phyloP scores from a whole-genome alignment of 2,329 filamentous ascomycete species.

The Xylariaceae sp. region DNA sequence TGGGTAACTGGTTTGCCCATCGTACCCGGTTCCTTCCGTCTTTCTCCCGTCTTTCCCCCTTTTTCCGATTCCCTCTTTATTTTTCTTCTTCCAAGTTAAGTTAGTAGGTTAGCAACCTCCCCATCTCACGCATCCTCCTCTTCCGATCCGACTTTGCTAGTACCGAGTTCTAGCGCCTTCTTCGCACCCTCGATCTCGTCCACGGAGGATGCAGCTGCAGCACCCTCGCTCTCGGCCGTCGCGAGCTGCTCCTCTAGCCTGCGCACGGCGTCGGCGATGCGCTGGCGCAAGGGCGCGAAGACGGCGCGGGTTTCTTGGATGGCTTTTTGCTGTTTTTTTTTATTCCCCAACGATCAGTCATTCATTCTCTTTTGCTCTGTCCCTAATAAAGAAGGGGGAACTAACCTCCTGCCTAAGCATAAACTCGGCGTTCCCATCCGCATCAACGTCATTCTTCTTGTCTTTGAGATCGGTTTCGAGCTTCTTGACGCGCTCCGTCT shows the following conservation, averaged over 20 bases:
- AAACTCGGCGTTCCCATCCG: constrained; percentile 70
- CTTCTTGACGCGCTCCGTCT: constrained; percentile 65
- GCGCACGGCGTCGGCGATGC: constrained; percentile 65
- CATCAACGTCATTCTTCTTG: constrained; percentile 4
- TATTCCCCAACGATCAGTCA: not conserved
- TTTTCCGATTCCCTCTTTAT: too few relatives aligned
- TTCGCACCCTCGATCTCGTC: constrained; percentile 53
- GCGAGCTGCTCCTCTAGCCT: constrained; percentile 75
- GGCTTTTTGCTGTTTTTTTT: constrained; percentile 58
- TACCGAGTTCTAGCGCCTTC: constrained; percentile 45
- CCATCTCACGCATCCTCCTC: too few relatives aligned
- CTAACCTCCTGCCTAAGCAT: constrained; percentile 81
- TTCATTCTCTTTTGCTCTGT: not conserved
- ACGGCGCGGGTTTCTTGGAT: constrained; percentile 84
- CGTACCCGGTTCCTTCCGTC: too few relatives aligned
- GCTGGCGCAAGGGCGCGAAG: constrained; percentile 64
- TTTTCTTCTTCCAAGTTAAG: too few relatives aligned
- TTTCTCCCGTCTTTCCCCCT: too few relatives aligned
- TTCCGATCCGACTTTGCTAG: too few relatives aligned
- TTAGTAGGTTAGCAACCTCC: too few relatives aligned
- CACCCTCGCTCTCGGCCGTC: constrained; percentile 45
- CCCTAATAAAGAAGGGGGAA: constrained; percentile 1
- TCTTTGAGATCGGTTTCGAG: constrained; percentile 55
- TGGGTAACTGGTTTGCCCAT: too few relatives aligned
- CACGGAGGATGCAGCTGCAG: too few relatives aligned